Evolutionary conservation across 495 filamentous ascomycete genomes (phyloP), one percentile per base, ranked within the genome.

Genomic region (Trichoderma parareesei): DNA sequence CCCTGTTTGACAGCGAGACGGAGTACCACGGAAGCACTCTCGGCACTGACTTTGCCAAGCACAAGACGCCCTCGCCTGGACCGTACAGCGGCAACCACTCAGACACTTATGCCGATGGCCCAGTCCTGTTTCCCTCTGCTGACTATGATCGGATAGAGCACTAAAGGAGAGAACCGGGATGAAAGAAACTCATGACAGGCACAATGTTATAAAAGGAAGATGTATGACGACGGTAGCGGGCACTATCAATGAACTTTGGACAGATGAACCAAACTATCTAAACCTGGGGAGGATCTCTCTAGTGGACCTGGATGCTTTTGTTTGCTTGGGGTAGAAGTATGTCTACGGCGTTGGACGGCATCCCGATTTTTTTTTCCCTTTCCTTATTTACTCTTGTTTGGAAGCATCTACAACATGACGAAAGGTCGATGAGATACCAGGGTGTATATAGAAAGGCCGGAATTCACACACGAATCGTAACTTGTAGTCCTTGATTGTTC

Each of bases 131-230:
- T 65, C 78, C 79, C 3, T 68, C 64, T 13, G 79, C 71, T 20
- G 72, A 78, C 60, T 82, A 82, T 66, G 78, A 79, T 62, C 72
- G 78, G 57, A 76, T 77, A n/a, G 40, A 61, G 57, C 11, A 7
- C 9, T 59, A 27, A 57, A 37, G 11, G 2, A 10, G 11, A 6
- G 27, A 57, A 35, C 5, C 5, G 27, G 18, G 18, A 20, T 20
- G 20, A 55, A 18, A 6, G 48, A 57, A 57, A 27, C 20, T 9
- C n/a, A 55, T 9, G n/a, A 27, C n/a, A 27, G 7, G 18, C 53
- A 57, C 20, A 57, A 27, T 27, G 27, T 2, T 27, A 27, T 27
- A 57, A 57, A 14, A 57, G 7, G 37, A 57, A 57, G 53, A 57
- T 14, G 37, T 14, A 57, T 37, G 53, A 57, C 18, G 27, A 57